Evolutionary conservation across 75 land plant genomes (phyloP).

Genomic region (Isoetes taiwanensis): DNA sequence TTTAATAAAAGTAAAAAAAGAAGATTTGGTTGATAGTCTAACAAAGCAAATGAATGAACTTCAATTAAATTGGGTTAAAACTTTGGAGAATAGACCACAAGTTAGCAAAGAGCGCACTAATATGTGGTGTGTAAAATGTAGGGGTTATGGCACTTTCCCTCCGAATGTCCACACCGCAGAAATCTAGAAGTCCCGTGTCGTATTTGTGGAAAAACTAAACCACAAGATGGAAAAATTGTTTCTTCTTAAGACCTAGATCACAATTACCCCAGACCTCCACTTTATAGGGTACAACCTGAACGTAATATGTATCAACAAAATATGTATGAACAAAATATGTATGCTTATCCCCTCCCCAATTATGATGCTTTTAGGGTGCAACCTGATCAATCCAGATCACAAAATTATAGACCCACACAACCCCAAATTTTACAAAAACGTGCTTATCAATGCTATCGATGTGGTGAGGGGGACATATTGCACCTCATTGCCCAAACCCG

Average conservation of each 20-base stretch:
- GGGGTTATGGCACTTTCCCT: neutral
- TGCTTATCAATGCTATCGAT: neutral
- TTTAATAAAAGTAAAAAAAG: slow-evolving; percentile 1
- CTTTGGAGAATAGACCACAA: neutral
- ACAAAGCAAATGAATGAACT: neutral
- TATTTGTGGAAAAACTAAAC: neutral
- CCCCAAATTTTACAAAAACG: no score
- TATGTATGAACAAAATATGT: neutral
- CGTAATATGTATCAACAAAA: no score
- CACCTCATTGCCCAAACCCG: neutral
- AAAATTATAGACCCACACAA: no score
- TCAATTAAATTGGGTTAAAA: neutral
- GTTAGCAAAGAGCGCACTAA: neutral
- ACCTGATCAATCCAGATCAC: neutral
- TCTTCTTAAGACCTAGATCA: no score
- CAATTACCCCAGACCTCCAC: no score
- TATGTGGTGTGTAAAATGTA: neutral
- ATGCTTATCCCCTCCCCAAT: neutral
- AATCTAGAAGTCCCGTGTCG: neutral
- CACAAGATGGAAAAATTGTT: neutral
- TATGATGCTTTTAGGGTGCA: neutral
- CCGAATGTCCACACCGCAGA: neutral
- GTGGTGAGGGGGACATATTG: neutral
- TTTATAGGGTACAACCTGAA: no score
- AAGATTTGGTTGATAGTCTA: neutral